phyloP scores from a whole-genome alignment of 345 rosid genomes.

The Psidium guajava region DNA sequence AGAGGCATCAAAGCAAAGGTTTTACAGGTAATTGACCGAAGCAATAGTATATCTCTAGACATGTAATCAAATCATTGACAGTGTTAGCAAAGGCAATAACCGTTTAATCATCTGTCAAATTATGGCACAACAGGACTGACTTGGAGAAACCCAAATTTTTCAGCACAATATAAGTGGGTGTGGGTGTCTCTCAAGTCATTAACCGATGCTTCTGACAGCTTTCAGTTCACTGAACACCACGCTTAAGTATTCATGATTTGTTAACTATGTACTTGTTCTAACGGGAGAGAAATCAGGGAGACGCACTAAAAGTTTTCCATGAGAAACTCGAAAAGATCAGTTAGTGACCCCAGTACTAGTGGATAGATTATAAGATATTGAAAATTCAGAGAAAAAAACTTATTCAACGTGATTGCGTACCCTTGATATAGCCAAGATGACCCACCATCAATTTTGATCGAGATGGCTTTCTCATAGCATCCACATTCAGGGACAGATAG shows the following conservation, averaged over 20 bases:
- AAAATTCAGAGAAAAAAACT: not conserved
- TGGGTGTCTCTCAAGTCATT: not conserved
- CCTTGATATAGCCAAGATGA: conserved; percentile 83
- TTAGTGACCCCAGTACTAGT: not conserved
- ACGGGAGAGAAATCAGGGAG: not conserved
- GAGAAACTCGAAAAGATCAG: not conserved
- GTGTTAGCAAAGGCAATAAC: not conserved
- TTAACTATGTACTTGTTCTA: not conserved
- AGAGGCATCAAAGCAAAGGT: not conserved
- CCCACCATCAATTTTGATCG: conserved; percentile 57
- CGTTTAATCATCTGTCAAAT: not conserved
- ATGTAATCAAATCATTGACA: not conserved
- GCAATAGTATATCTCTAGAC: not conserved
- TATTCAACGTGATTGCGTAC: conserved; percentile 18
- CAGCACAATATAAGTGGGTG: not conserved
- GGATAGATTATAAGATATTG: not conserved
- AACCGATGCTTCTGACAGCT: not conserved
- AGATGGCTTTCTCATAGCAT: conserved; percentile 46
- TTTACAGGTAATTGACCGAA: not conserved
- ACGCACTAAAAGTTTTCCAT: not conserved
- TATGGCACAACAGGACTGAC: not conserved
- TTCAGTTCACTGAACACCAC: not conserved
- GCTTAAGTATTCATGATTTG: not conserved
- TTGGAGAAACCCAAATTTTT: not conserved
- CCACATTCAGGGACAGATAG: conserved; percentile 27